Evolutionary conservation across 2,329 filamentous ascomycete genomes (phyloP), one percentile per base, ranked within the genome.

Genomic region (Aureobasidium subglaciale): DNA sequence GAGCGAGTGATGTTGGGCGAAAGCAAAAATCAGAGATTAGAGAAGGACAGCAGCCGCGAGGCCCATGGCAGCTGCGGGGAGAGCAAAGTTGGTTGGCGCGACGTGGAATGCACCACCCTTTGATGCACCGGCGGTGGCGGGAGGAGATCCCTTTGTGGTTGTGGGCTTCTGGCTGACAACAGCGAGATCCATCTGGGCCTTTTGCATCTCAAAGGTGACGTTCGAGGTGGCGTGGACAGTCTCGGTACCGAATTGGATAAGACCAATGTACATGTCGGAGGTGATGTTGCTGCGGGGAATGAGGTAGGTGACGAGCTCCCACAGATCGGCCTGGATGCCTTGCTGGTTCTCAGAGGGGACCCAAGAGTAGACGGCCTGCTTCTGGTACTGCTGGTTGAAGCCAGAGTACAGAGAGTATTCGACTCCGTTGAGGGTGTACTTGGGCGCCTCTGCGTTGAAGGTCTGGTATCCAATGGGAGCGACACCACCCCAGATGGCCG

Each of bases 341-440:
- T 56, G 22, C 32, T 38, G 42, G 35, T 56, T 56, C 22, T 29
- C 8, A 13, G 54, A 16, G 13, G 54, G 54, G 27, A 56, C 54
- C 54, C 54, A 56, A 24, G 54, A 56, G 54, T 22, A 56, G 32
- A 56, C 54, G 20, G 54, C 42, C n/a, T 56, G 54, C 42, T 56
- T 48, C 35, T 56, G 54, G 24, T 20, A n/a, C 35, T 56, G 54
- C 35, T 49, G 42, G 24, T 56, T 56, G 30, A 48, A 46, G 25
- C 54, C 54, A 38, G 42, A 46, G 54, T 48, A 56, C 3, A 56
- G 43, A 8, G 42, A 29, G 27, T 48, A 56, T 25, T 46, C 42
- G 34, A 49, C 27, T 16, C 42, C 54, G 27, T 4, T 11, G 13
- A 49, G 25, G 9, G 32, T 56, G 54, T 56, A 40, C 41, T 49